Evolutionary conservation across 768 basidiomycete genomes (phyloP).

Genomic region (Coprinopsis cinerea): DNA sequence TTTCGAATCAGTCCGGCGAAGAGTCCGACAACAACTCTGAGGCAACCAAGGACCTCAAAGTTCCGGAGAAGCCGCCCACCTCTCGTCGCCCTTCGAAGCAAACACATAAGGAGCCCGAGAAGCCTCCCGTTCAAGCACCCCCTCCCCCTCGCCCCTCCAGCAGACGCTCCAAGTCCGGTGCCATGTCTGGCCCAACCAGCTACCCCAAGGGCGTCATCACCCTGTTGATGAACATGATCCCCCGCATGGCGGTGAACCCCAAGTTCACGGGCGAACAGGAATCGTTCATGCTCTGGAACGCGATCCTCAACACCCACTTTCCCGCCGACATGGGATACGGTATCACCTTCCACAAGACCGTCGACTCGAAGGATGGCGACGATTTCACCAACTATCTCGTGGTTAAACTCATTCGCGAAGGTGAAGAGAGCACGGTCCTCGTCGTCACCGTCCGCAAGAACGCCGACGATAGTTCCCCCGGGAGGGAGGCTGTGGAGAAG

Average conservation of each 20-base stretch:
- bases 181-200: too few relatives aligned
- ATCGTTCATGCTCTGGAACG: background rate
- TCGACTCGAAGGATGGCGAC: background rate
- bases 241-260: background rate
- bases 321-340: background rate
- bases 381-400: background rate
- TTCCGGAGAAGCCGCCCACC: too few relatives aligned
- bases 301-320: background rate
- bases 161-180: too few relatives aligned
- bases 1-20: too few relatives aligned
- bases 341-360: background rate
- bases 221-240: background rate
- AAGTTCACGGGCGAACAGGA: background rate
- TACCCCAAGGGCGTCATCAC: background rate
- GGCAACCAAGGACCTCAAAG: too few relatives aligned
- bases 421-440: background rate
- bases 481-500: background rate
- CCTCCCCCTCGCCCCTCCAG: too few relatives aligned
- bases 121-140: too few relatives aligned
- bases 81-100: too few relatives aligned
- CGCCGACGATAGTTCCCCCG: background rate
- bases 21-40: too few relatives aligned
- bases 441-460: background rate
- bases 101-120: too few relatives aligned
- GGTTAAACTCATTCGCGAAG: background rate